Percentiles rank a stretch among this genome's conserved stretches.
Evolutionary conservation across 1,139 yeast species (phyloP).

Genomic region (Scheffersomyces cryptocercus): DNA sequence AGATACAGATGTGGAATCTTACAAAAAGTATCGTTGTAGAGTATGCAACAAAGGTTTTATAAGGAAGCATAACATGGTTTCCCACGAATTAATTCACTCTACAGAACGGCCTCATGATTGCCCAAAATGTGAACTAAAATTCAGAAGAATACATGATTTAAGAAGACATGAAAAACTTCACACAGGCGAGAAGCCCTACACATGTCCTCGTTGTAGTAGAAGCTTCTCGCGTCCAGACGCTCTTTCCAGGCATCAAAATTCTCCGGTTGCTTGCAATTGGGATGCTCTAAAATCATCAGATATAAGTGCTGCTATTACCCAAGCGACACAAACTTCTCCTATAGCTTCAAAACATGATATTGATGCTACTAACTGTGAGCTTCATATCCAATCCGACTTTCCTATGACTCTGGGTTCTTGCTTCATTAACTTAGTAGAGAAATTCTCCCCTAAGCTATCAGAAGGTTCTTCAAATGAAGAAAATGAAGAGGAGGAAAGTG

Average conservation of each 20-base stretch:
- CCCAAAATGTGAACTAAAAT: constrained; percentile 59
- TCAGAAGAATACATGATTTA: constrained; percentile 74
- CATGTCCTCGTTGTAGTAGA: constrained; percentile 62
- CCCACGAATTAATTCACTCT: constrained; percentile 72
- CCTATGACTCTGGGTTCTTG: no score
- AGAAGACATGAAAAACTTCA: constrained; percentile 76
- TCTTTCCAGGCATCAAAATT: constrained; percentile 60
- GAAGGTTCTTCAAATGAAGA: no score
- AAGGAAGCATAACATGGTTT: constrained; percentile 71
- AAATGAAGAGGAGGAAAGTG: no score
- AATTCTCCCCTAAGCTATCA: no score
- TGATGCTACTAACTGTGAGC: no score
- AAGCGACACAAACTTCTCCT: no score
- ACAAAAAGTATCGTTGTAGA: constrained; percentile 48
- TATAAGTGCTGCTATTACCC: no score
- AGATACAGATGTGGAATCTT: neutral
- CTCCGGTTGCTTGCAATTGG: constrained; percentile 38
- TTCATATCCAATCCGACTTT: no score
- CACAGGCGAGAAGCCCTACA: constrained; percentile 72
- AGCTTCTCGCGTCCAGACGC: constrained; percentile 81
- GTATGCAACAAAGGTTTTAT: constrained; percentile 65
- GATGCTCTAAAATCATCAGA: no score
- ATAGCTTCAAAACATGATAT: no score
- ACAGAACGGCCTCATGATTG: constrained; percentile 68
- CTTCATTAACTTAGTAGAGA: no score